Base-by-base conservation (phyloP, 164 flowering plant genomes). In the Stephania japonica region DNA sequence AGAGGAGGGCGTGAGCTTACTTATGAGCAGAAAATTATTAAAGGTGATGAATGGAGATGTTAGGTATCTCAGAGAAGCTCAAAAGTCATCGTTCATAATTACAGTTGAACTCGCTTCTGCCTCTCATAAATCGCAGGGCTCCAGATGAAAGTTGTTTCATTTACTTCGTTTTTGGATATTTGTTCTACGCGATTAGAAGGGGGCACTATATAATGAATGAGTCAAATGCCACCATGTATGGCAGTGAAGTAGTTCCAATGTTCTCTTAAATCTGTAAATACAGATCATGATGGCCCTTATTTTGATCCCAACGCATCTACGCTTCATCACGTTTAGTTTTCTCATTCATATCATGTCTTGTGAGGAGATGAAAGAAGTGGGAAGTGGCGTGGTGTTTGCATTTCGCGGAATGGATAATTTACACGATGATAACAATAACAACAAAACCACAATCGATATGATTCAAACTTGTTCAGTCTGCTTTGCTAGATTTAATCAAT, bases 1-100 rank as follows among this genome's bases (percentile, higher is more conserved):
- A 0, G 99, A 95, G 78, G 98, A 90, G 59, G 96, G 97, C 5
- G 80, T 89, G 25, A 84, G 98, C 80, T 81, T 95, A 59, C 80
- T 88, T 3, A 78, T 93, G 50, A 84, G 96, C 85, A 80, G 94
- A 71, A 95, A 91, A 73, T 77, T 95, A 70, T 85, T 91, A 80
- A 93, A 80, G 84, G 87, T 93, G 47, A 95, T 95, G 99, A 91
- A 91, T 69, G 98, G 99, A 18, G 96, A 95, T 49, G 89, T 95
- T n/a, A 90, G 80, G 68, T 93, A 91, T 78, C 82, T 93, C 24
- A 84, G 90, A 78, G 95, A 91, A 73, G 92, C 90, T 3, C 87
- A 86, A 50, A 83, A 79, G 69, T 86, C 96, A 2, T 85, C 91
- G n/a, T 89, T 95, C 84, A 90, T 95, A 68, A 77, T 91, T 53